Evolutionary conservation across 768 basidiomycete species (phyloP), one percentile per base, ranked within the genome.

Genomic region (Suillus decipiens): DNA sequence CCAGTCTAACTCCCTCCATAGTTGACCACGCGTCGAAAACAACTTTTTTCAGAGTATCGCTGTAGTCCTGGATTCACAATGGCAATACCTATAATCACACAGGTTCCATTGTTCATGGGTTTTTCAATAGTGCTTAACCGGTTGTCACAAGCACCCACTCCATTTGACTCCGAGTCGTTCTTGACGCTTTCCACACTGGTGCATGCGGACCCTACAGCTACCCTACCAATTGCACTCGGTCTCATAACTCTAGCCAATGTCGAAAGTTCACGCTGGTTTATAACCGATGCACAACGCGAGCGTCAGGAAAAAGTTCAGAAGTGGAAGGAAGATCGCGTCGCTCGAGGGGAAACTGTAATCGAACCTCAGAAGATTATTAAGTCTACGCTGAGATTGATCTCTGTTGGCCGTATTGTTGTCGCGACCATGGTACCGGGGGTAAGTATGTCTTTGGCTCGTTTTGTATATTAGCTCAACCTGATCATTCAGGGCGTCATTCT

Each of bases 181-280:
- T 72, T 92, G 42, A 89, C 89, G 0, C 81, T 94, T 42, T 84
- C 89, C 6, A 86, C 88, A 4, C 77, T 93, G 56, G 78, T 86
- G 12, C 87, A 89, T 70, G 79, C 88, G 11, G 92, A 94, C 71
- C 82, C 89, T 34, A 91, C 90, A 0, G 82, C 83, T 69, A 76
- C 83, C 14, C 72, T 93, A 1, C 92, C 92, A 2, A 86, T 93
- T 58, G 76, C 84, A 2, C 79, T 93, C 24, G 92, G 92, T 8
- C 73, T 93, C 53, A 72, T 92, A 45, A 91, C 89, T 11, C 80
- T 93, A 79, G 89, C 88, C 2, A 93, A 92, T 66, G 88, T 92
- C 12, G 92, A 94, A 70, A 86, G 89, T 9, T 83, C 86, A 41
- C 84, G 84, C 45, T 92, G 89, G 91, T 83, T 92, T 64, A 79